phyloP scores from a whole-genome alignment of 495 filamentous ascomycete species.

The Xylaria acuta region DNA sequence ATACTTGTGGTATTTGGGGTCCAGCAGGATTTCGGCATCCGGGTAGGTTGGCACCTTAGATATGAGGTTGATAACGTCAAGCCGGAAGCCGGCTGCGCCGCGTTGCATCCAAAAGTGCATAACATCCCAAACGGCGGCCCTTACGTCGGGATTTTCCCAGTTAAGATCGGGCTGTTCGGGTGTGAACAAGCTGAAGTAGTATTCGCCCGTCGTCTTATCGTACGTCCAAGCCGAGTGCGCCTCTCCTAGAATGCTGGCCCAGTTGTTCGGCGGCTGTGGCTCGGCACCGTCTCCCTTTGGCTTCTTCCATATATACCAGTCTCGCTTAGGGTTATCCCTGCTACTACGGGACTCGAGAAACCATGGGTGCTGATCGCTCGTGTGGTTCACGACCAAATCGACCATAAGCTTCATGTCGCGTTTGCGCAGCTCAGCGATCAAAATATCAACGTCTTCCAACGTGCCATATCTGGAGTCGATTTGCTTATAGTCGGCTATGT shows the following conservation, averaged over 20 bases:
- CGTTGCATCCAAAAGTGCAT: constrained; percentile 52
- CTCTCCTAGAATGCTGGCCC: constrained; percentile 63
- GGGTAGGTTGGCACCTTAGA: constrained; percentile 64
- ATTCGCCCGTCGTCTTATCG: constrained; percentile 61
- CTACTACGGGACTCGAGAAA: constrained; percentile 63
- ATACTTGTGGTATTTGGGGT: constrained; percentile 44
- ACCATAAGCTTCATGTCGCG: constrained; percentile 68
- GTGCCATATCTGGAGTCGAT: constrained; percentile 65
- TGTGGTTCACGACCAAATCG: constrained; percentile 72
- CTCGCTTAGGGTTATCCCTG: constrained; percentile 56
- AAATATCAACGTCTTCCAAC: constrained; percentile 62
- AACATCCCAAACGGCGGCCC: constrained; percentile 62
- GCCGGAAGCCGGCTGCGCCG: constrained; percentile 65
- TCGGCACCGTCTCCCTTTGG: constrained; percentile 56
- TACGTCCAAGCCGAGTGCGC: constrained; percentile 65
- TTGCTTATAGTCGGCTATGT: constrained; percentile 67
- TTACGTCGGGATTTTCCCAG: constrained; percentile 65
- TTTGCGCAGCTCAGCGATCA: constrained; percentile 61
- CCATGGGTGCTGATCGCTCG: constrained; percentile 68
- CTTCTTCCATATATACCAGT: constrained; percentile 71
- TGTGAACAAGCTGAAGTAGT: constrained; percentile 67
- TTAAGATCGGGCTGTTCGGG: constrained; percentile 68
- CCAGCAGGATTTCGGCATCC: constrained; percentile 58
- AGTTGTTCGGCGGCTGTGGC: constrained; percentile 65
- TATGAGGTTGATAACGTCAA: constrained; percentile 72